Evolutionary conservation across 2,329 filamentous ascomycete species (phyloP), one percentile per base, ranked within the genome.

Genomic region (Helminthosporium solani): DNA sequence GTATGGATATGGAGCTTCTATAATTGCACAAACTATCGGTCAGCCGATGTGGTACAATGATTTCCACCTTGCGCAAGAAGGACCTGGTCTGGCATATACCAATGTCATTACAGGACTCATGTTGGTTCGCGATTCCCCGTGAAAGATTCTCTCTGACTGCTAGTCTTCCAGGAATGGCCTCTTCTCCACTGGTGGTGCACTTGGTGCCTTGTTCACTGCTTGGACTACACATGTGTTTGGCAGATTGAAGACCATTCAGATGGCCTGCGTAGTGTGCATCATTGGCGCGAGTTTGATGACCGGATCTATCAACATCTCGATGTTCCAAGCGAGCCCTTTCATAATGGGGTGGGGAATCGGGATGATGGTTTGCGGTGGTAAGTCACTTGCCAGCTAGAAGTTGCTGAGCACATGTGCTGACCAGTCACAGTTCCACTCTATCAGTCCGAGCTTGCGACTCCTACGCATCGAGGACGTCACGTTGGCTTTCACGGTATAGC

Each of bases 91-190:
- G 3, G 15, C 43, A 9, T 36, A 46, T 35, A 46, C 43, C 37
- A 74, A 67, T 1, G 30, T 40, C 19, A 27, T 40, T 79, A 79
- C 43, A n/a, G 37, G 49, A 14, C 11, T 21, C 33, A 44, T 44
- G 42, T 27, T 7, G 12, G 25, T 7, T 27, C 25, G 12, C 12
- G 7, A 27, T 27, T 27, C 12, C 7, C 25, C 12, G 25, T 27
- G 7, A 7, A 27, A 12, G 12, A 27, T n/a, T n/a, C n/a, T 7
- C 25, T 27, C 7, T 27, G 7, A 27, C 25, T 27, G 7, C 7
- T 27, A 7, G 7, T 27, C 25, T 27, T 27, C 7, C 25, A 27
- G 25, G 25, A 38, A 44, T 15, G 42, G 42, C n/a, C 23, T 37
- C 3, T 44, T 44, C 16, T 38, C 33, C 5, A 31, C 42, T 14